Evolutionary conservation across 495 filamentous ascomycete genomes (phyloP).

Genomic region (Neurospora africana): DNA sequence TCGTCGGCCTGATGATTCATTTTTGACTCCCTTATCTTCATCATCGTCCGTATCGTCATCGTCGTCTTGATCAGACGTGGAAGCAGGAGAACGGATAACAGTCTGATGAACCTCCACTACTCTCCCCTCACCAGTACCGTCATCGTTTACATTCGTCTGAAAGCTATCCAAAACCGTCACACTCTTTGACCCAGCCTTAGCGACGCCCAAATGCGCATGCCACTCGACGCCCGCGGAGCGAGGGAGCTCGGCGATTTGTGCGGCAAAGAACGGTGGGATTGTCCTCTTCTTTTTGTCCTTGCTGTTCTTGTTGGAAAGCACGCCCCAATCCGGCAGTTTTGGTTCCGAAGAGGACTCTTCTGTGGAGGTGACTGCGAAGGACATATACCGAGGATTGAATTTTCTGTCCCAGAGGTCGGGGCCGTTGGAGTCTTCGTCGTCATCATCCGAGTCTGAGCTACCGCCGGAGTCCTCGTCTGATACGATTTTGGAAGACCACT

Average conservation of each 20-base stretch:
- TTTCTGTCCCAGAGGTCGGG: conserved; percentile 67
- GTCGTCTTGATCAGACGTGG: neutral
- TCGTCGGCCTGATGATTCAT: neutral
- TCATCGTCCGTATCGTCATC: neutral
- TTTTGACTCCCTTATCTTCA: neutral
- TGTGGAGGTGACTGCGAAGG: conserved; percentile 10
- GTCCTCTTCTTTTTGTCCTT: conserved; percentile 1
- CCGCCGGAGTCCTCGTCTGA: neutral
- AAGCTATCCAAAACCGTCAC: neutral
- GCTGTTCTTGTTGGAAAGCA: conserved; percentile 15
- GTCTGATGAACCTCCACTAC: conserved; percentile 4
- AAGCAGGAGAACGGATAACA: conserved; percentile 1
- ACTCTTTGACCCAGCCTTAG: neutral
- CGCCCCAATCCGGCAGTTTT: conserved; percentile 26
- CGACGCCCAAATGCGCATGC: conserved; percentile 22
- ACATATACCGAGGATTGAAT: conserved; percentile 37
- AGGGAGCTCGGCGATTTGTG: conserved; percentile 40
- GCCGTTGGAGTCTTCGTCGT: conserved; percentile 19
- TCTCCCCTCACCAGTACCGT: neutral
- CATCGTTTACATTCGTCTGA: neutral
- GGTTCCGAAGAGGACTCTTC: conserved; percentile 1
- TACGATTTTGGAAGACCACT: conserved; percentile 5
- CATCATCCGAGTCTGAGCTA: neutral
- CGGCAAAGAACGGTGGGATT: conserved; percentile 57
- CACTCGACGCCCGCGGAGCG: conserved; percentile 22